phyloP scores from a whole-genome alignment of 2,329 filamentous ascomycete genomes.

The Talaromyces islandicus region DNA sequence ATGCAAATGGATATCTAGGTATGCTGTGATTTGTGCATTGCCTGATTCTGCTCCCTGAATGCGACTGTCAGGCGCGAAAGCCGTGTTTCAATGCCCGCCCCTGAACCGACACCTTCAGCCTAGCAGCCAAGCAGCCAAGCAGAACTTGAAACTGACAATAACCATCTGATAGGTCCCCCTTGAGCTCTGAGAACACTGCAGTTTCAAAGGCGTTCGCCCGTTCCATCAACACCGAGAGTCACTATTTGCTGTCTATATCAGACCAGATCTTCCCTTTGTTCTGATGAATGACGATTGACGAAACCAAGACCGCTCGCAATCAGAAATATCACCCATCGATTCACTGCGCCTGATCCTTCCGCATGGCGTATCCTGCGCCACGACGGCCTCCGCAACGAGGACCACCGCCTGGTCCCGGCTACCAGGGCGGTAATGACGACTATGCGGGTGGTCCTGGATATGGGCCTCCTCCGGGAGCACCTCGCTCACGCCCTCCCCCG shows the following conservation, averaged over 20 bases:
- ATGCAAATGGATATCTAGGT: not conserved
- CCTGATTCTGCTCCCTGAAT: not conserved
- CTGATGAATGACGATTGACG: conserved; percentile 7
- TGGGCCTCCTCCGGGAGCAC: not conserved
- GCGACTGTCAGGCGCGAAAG: not conserved
- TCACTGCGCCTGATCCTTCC: not conserved
- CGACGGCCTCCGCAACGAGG: conserved; percentile 23
- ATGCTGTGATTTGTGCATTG: not conserved
- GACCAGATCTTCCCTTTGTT: not conserved
- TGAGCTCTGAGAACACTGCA: not conserved
- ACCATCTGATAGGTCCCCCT: not conserved
- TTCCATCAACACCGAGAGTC: not conserved
- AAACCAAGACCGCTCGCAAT: not conserved
- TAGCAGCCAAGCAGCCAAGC: not conserved
- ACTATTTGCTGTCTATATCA: not conserved
- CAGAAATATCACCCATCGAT: not conserved
- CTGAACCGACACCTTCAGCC: not conserved
- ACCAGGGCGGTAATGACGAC: conserved; percentile 19
- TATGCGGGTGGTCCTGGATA: conserved; percentile 6
- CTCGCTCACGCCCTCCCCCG: conserved; percentile 8
- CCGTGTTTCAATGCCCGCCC: not conserved
- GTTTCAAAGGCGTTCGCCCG: not conserved
- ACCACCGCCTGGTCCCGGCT: conserved; percentile 13
- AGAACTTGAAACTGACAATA: not conserved
- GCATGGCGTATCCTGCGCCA: conserved; percentile 33